Percentiles rank a stretch among this genome's conserved stretches.
phyloP scores from a whole-genome alignment of 371 early-diverging fungal species.

The Mucor indicus region DNA sequence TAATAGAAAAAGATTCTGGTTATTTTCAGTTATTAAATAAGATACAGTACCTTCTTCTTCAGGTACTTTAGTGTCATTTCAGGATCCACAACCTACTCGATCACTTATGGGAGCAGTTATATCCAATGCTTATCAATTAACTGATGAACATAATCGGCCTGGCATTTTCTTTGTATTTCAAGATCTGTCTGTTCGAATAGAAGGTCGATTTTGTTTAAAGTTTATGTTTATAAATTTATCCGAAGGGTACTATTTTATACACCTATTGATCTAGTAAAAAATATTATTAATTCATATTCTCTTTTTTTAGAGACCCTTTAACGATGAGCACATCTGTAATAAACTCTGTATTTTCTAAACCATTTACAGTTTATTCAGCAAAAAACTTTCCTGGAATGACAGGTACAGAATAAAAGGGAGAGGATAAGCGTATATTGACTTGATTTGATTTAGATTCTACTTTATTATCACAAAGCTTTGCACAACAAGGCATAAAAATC shows the following conservation, averaged over 20 bases:
- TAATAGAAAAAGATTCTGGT: too few relatives aligned
- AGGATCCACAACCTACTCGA: constrained; percentile 38
- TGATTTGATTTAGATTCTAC: constrained; percentile 48
- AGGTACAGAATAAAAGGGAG: constrained; percentile 27
- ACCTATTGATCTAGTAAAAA: not conserved
- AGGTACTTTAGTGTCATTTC: constrained; percentile 16
- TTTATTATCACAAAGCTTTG: constrained; percentile 62
- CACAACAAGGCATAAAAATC: constrained; percentile 64
- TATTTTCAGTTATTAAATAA: not conserved
- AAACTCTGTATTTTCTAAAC: constrained; percentile 30
- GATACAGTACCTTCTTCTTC: not conserved
- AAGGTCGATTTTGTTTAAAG: constrained; percentile 44
- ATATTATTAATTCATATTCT: not conserved
- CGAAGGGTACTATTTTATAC: constrained; percentile 18
- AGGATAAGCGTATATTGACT: not conserved
- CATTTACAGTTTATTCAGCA: constrained; percentile 46
- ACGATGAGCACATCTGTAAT: constrained; percentile 29
- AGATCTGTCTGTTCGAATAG: constrained; percentile 58
- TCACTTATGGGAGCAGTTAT: constrained; percentile 59
- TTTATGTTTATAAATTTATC: constrained; percentile 37
- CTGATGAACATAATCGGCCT: constrained; percentile 39
- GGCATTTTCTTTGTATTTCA: constrained; percentile 58
- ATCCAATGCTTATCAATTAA: constrained; percentile 47
- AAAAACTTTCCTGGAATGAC: constrained; percentile 66
- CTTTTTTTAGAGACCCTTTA: constrained; percentile 28